These are phyloP conservation scores for Beauveria scarabaeidicola DNA, from an alignment of 2,329 filamentous ascomycete genomes.

Conservation along the genomic window DNA sequence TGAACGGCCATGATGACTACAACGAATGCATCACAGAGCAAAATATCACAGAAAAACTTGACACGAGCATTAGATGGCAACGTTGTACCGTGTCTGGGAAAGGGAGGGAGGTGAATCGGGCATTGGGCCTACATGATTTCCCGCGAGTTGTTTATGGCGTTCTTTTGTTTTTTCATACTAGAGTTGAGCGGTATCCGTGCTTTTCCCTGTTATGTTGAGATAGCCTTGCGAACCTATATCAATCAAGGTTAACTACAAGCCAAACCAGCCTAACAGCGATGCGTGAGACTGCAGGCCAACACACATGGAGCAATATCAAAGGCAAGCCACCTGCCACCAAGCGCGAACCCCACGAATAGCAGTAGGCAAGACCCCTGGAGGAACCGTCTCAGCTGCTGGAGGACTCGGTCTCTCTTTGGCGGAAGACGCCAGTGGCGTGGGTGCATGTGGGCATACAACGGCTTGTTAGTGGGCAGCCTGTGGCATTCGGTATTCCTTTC, in stretches of 20 bases:
- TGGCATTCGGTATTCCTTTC: slow-evolving; percentile 11
- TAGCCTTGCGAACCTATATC: neutral
- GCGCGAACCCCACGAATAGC: neutral
- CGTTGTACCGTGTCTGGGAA: slow-evolving; percentile 5
- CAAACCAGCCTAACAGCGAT: neutral
- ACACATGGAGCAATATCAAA: neutral
- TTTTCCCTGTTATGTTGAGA: neutral
- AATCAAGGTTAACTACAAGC: neutral
- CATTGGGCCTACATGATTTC: neutral
- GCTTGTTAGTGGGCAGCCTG: slow-evolving; percentile 8
- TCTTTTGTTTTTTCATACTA: neutral
- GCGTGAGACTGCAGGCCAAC: neutral
- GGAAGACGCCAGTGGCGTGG: neutral
- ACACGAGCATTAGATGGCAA: slow-evolving; percentile 6
- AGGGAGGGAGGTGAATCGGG: slow-evolving; percentile 3
- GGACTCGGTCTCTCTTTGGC: slow-evolving; percentile 3
- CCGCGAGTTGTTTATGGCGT: slow-evolving; percentile 4
- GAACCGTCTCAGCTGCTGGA: neutral
- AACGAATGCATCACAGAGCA: slow-evolving; percentile 12
- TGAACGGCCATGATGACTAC: slow-evolving; percentile 8
- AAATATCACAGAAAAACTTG: slow-evolving; percentile 9
- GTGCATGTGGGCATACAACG: slow-evolving; percentile 10
- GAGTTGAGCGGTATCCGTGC: neutral
- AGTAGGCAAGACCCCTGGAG: neutral
- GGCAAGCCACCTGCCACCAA: neutral